These are phyloP conservation scores for Penicillium coprophilum DNA, from an alignment of 495 filamentous ascomycete species.

Conservation along the genomic window DNA sequence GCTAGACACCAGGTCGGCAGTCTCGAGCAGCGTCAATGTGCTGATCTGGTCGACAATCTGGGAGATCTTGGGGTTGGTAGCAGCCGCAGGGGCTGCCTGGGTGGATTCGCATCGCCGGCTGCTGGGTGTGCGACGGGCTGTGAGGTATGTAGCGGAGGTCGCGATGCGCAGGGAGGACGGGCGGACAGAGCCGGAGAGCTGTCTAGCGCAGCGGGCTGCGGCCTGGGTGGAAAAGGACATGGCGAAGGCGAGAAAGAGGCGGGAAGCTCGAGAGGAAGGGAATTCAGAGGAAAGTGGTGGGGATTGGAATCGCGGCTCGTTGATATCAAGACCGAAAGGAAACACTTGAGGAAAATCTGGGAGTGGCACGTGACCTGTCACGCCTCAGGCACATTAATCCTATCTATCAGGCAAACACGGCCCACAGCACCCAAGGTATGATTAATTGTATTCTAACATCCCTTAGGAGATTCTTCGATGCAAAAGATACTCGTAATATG, in stretches of 20 bases:
- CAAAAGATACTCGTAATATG: neutral
- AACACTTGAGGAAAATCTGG: conserved; percentile 43
- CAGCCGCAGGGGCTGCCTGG: conserved; percentile 57
- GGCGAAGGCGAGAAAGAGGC: conserved; percentile 17
- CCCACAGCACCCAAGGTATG: neutral
- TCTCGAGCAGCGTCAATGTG: conserved; percentile 95
- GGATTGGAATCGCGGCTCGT: conserved; percentile 14
- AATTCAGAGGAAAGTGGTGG: conserved; percentile 15
- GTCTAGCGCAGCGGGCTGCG: conserved; percentile 49
- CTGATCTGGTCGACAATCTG: conserved; percentile 97
- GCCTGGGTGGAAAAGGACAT: conserved; percentile 47
- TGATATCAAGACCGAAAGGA: conserved; percentile 23
- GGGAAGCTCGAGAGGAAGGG: conserved; percentile 15
- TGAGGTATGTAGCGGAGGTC: conserved; percentile 42
- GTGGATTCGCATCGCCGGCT: conserved; percentile 50
- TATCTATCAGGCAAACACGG: conserved; percentile 3
- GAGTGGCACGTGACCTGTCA: conserved; percentile 32
- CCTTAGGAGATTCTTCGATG: neutral
- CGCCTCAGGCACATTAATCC: neutral
- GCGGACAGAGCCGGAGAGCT: conserved; percentile 46
- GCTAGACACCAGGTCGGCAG: conserved; percentile 86
- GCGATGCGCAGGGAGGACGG: conserved; percentile 47
- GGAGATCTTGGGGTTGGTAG: conserved; percentile 79
- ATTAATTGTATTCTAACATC: neutral
- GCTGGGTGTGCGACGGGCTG: conserved; percentile 41